A percentile compares a stretch with the other conserved stretches of the same genome.
Evolutionary conservation across 805 yeast genomes (phyloP).

Genomic region (Hanseniaspora lindneri): DNA sequence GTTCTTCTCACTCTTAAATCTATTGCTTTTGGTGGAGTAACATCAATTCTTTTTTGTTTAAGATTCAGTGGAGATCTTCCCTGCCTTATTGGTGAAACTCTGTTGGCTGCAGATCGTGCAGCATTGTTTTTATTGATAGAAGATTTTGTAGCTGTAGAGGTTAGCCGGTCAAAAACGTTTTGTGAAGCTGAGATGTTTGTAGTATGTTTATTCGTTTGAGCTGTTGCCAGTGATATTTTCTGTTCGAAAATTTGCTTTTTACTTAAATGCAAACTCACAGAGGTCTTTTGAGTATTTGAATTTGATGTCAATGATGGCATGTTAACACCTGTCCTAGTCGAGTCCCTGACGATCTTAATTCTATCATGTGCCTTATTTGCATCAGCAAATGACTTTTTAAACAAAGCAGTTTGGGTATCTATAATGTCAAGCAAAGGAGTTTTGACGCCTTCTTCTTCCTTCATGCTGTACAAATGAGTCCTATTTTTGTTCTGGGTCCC

Average conservation of each 20-base stretch:
- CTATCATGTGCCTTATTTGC: not conserved
- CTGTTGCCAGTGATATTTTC: not conserved
- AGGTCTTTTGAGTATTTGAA: not conserved
- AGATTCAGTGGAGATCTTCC: constrained; percentile 4
- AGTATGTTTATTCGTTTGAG: not conserved
- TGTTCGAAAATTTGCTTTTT: not conserved
- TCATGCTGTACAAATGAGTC: not conserved
- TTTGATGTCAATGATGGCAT: not conserved
- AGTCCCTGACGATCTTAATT: not conserved
- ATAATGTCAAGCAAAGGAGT: not conserved
- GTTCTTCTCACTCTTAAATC: constrained; percentile 3
- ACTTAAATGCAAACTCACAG: not conserved
- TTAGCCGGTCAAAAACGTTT: constrained; percentile 13
- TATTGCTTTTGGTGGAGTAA: constrained; percentile 1
- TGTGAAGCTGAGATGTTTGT: not conserved
- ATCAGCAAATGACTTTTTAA: not conserved
- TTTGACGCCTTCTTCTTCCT: not conserved
- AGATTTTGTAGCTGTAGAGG: constrained; percentile 3
- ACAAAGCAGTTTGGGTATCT: not conserved
- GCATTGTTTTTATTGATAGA: constrained; percentile 5
- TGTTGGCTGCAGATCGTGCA: not conserved
- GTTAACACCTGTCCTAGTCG: not conserved
- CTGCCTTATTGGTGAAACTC: constrained; percentile 3
- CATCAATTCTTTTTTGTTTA: not conserved
- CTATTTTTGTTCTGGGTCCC: not conserved